These are phyloP conservation scores for Aegilops bicornis DNA, from an alignment of 176 grass and related monocot genomes.

Conservation along the genomic window DNA sequence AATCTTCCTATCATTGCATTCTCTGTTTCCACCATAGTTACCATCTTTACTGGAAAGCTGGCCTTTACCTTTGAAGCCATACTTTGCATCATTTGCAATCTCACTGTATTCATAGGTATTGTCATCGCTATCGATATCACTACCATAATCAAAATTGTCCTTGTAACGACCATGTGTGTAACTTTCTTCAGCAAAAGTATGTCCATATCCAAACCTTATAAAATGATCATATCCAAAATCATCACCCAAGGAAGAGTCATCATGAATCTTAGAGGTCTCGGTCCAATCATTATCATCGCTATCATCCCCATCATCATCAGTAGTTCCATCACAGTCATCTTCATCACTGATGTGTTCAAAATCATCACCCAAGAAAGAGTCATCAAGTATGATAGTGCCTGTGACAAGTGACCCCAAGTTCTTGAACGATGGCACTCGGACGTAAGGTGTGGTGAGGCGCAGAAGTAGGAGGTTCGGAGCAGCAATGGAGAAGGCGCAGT, in stretches of 20 bases:
- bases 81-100: slow-evolving; percentile 30
- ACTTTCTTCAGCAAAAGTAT: neutral
- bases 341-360: slow-evolving; percentile 16
- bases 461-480: slow-evolving; percentile 25
- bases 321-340: slow-evolving; percentile 20
- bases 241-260: neutral
- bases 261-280: neutral
- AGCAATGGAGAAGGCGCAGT: neutral
- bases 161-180: neutral
- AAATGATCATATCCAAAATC: neutral
- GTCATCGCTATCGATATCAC: slow-evolving; percentile 29
- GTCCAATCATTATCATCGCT: neutral
- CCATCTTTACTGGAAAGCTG: neutral
- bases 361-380: slow-evolving; percentile 1
- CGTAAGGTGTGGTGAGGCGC: neutral
- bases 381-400: slow-evolving; percentile 29
- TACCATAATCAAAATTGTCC: slow-evolving; percentile 9
- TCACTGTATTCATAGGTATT: slow-evolving; percentile 24
- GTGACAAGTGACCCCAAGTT: slow-evolving; percentile 2
- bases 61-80: neutral
- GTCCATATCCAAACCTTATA: neutral
- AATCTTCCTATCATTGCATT: neutral
- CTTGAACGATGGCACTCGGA: slow-evolving; percentile 17
- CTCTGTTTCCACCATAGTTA: neutral
- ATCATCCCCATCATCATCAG: neutral